Evolutionary conservation across 805 yeast species (phyloP).

Genomic region (Starmerella roubikii): DNA sequence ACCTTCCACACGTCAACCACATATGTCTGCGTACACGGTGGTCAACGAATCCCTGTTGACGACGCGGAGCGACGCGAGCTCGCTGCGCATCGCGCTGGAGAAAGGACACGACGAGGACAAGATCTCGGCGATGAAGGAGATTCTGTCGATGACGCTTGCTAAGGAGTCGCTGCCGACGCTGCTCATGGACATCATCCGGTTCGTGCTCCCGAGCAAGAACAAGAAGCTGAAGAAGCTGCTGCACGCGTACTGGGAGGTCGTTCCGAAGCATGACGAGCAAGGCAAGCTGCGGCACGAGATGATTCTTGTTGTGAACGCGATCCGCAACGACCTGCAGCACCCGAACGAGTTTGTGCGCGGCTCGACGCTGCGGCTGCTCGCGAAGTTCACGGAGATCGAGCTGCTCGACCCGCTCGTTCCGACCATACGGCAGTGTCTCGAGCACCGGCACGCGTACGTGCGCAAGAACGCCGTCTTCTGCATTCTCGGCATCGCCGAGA

Average conservation of each 20-base stretch:
- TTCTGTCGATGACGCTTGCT: conserved; percentile 73
- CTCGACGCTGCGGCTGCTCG: conserved; percentile 78
- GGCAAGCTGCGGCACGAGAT: conserved; percentile 95
- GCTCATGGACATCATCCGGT: conserved; percentile 92
- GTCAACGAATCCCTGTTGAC: conserved; percentile 10
- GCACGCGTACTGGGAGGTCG: conserved; percentile 95
- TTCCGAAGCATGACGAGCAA: conserved; percentile 74
- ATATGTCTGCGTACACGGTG: conserved; percentile 11
- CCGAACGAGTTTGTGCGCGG: conserved; percentile 97
- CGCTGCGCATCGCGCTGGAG: conserved; percentile 66
- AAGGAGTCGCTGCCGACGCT: conserved; percentile 88
- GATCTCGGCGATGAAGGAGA: conserved; percentile 77
- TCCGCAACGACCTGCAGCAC: conserved; percentile 93
- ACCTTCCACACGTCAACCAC: background rate
- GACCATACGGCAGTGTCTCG: conserved; percentile 76
- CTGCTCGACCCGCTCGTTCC: conserved; percentile 91
- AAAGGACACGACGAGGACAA: conserved; percentile 81
- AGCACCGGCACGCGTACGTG: conserved; percentile 94
- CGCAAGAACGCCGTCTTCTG: conserved; percentile 95
- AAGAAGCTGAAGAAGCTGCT: conserved; percentile 84
- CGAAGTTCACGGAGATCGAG: conserved; percentile 85
- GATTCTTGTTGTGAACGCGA: conserved; percentile 96
- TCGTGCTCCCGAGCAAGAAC: conserved; percentile 88
- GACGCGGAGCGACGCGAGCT: conserved; percentile 34
- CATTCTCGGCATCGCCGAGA: conserved; percentile 64